Conservation (phyloP, 495 filamentous ascomycete species). For the Podospora pseudocomata region DNA sequence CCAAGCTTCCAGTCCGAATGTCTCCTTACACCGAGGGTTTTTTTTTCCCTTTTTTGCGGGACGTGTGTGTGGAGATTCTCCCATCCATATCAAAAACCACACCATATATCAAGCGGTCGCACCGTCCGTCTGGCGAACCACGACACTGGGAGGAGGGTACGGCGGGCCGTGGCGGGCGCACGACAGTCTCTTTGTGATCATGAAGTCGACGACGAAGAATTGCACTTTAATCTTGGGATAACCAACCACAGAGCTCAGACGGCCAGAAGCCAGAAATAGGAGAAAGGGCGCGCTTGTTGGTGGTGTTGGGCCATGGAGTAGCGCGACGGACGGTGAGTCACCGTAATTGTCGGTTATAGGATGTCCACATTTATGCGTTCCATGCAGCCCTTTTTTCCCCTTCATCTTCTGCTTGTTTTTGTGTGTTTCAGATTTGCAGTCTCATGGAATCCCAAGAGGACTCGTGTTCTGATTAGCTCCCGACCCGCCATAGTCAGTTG, state of each 20-base stretch:
- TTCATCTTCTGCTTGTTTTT: neutral
- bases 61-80: slow-evolving; percentile 4
- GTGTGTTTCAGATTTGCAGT: neutral
- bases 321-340: slow-evolving; percentile 9
- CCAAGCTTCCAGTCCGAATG: slow-evolving; percentile 23
- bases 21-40: slow-evolving; percentile 24
- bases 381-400: neutral
- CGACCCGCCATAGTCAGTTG: neutral
- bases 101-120: slow-evolving; percentile 4
- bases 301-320: neutral
- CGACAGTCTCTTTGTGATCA: neutral
- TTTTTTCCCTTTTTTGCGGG: slow-evolving; percentile 23
- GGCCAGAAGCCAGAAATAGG: neutral
- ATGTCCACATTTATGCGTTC: slow-evolving; percentile 4
- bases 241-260: neutral
- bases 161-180: neutral
- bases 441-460: neutral
- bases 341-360: neutral
- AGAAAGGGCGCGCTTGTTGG: slow-evolving; percentile 10
- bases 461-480: neutral
- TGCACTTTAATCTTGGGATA: neutral
- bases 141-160: slow-evolving; percentile 5
- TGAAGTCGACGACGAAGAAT: neutral
- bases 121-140: slow-evolving; percentile 15
- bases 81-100: neutral